phyloP scores from a whole-genome alignment of 1,139 yeast genomes.

The Spencermartinsiella ligniputridi region DNA sequence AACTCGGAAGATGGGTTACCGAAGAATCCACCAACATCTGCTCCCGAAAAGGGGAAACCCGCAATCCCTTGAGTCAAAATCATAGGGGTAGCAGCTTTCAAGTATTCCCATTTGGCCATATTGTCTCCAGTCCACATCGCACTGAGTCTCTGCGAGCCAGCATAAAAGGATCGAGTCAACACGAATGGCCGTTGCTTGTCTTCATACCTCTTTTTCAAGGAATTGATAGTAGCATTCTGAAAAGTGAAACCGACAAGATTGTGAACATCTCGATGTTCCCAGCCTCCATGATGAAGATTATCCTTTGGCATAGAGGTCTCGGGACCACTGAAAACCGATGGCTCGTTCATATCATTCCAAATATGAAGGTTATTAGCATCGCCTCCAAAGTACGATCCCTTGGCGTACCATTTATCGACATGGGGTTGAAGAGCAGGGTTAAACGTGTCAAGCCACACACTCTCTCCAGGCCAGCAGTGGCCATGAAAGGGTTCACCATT shows the following conservation, averaged over 20 bases:
- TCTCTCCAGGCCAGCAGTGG: conserved; percentile 98
- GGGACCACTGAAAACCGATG: conserved; percentile 91
- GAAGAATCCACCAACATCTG: conserved; percentile 96
- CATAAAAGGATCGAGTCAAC: conserved; percentile 78
- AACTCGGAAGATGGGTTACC: conserved; percentile 82
- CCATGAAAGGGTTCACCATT: conserved; percentile 61
- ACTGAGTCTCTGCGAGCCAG: conserved; percentile 88
- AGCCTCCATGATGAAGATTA: conserved; percentile 66
- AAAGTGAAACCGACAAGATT: conserved; percentile 75
- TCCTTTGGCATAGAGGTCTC: conserved; percentile 89
- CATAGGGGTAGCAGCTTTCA: conserved; percentile 81
- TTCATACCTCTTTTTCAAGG: conserved; percentile 53
- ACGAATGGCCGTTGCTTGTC: conserved; percentile 71
- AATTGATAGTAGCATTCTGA: conserved; percentile 73
- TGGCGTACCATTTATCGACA: conserved; percentile 52
- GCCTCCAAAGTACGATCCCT: conserved; percentile 45
- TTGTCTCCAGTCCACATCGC: conserved; percentile 99
- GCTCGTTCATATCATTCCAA: conserved; percentile 99
- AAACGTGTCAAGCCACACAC: conserved; percentile 86
- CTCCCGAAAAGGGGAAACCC: conserved; percentile 92
- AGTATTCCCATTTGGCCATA: conserved; percentile 86
- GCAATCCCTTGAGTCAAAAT: conserved; percentile 71
- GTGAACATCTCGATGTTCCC: conserved; percentile 91
- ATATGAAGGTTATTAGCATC: conserved; percentile 60
- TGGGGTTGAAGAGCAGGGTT: conserved; percentile 55